phyloP scores from a whole-genome alignment of 2,329 filamentous ascomycete species.

The Dactylonectria macrodidyma region DNA sequence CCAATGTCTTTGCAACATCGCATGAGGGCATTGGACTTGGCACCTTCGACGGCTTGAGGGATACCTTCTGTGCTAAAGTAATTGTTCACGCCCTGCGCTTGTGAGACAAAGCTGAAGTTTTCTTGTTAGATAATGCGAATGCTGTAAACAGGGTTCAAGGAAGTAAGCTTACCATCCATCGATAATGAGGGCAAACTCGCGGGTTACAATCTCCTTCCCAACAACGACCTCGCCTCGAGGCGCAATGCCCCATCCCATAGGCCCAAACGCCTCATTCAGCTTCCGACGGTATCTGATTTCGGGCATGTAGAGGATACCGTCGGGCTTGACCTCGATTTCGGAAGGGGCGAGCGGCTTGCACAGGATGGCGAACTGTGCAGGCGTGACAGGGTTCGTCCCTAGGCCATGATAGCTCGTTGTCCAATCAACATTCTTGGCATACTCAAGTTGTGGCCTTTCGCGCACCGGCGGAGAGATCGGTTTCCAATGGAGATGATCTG shows the following conservation, averaged over 20 bases:
- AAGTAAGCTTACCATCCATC: slow-evolving; percentile 79
- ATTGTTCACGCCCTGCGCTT: slow-evolving; percentile 93
- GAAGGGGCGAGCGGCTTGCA: slow-evolving; percentile 75
- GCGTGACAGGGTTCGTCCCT: slow-evolving; percentile 77
- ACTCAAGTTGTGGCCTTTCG: slow-evolving; percentile 13
- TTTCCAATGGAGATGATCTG: background rate
- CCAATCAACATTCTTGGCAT: slow-evolving; percentile 76
- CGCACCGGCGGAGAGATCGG: slow-evolving; percentile 29
- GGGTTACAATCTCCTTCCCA: slow-evolving; percentile 83
- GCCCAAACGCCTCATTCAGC: slow-evolving; percentile 91
- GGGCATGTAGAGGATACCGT: slow-evolving; percentile 95
- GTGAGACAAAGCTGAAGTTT: slow-evolving; percentile 81
- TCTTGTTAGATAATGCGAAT: slow-evolving; percentile 11
- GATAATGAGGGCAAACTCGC: slow-evolving; percentile 93
- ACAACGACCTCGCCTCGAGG: slow-evolving; percentile 89
- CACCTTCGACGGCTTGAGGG: slow-evolving; percentile 94
- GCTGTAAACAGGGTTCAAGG: slow-evolving; percentile 6
- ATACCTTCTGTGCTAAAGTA: slow-evolving; percentile 94
- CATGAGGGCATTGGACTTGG: slow-evolving; percentile 98
- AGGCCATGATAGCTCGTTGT: slow-evolving; percentile 87
- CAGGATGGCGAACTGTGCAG: slow-evolving; percentile 78
- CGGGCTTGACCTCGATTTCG: slow-evolving; percentile 97
- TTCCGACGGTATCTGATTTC: slow-evolving; percentile 98
- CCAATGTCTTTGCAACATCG: slow-evolving; percentile 98
- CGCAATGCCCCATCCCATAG: slow-evolving; percentile 95